phyloP scores from a whole-genome alignment of 805 yeast genomes.

The Saturnispora ahearnii region DNA sequence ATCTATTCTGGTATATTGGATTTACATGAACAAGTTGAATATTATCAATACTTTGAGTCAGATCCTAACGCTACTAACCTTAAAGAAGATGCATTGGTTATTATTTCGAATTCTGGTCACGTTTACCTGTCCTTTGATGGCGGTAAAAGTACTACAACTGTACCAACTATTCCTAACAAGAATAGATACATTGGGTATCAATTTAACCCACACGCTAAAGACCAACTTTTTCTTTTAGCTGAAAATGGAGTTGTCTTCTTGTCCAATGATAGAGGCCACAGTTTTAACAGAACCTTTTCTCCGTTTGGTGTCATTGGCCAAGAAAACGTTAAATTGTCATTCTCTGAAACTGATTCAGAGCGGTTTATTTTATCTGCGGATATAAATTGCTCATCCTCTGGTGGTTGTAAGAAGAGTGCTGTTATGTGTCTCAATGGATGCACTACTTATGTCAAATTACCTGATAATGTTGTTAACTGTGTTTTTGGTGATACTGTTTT shows the following conservation, averaged over 20 bases:
- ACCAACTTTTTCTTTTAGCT: slow-evolving; percentile 49
- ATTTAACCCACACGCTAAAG: slow-evolving; percentile 51
- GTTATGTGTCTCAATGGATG: slow-evolving; percentile 66
- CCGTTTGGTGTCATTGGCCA: slow-evolving; percentile 42
- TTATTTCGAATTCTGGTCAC: slow-evolving; percentile 43
- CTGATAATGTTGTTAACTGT: slow-evolving; percentile 50
- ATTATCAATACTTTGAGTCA: slow-evolving; percentile 55
- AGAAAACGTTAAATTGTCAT: slow-evolving; percentile 37
- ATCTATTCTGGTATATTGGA: slow-evolving; percentile 32
- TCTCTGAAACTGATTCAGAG: slow-evolving; percentile 47
- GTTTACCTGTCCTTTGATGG: slow-evolving; percentile 66
- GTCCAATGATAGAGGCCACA: slow-evolving; percentile 61
- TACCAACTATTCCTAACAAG: slow-evolving; percentile 43
- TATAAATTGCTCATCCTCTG: slow-evolving; percentile 40
- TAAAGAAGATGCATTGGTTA: slow-evolving; percentile 56
- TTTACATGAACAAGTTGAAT: slow-evolving; percentile 45
- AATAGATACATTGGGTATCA: not conserved
- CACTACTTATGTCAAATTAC: slow-evolving; percentile 43
- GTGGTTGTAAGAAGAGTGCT: slow-evolving; percentile 48
- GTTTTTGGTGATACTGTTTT: slow-evolving; percentile 55
- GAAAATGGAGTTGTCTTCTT: slow-evolving; percentile 39
- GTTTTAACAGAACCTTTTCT: slow-evolving; percentile 34
- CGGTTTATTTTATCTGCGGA: slow-evolving; percentile 66
- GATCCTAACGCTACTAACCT: slow-evolving; percentile 29
- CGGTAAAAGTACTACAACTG: slow-evolving; percentile 33